Base-by-base conservation (phyloP, 768 basidiomycete genomes). In the Podaxis sp. region DNA sequence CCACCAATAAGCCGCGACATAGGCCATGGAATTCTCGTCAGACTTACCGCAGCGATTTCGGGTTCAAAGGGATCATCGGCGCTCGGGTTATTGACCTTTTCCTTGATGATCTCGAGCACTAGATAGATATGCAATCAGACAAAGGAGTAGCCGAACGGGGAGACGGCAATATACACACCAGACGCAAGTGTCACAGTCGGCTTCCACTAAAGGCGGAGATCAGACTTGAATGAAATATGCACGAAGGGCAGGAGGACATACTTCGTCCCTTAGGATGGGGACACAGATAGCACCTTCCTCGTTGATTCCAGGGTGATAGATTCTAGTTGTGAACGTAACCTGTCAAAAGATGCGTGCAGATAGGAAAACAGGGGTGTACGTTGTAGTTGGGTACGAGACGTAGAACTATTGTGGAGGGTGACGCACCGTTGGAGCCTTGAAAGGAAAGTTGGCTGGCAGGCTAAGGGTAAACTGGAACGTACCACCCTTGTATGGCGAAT, bases 291-390 rank as follows among this genome's bases (percentile, higher is more conserved):
- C 80, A 37, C 93, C 93, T 71, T 95, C 91, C 61, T 94, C 93
- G 66, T 95, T 93, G 72, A 95, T 90, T 40, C 93, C 93, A 28
- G 93, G 93, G 73, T 95, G 93, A 71, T 95, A 95, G 51, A 95
- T 89, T 82, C 87, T 93, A 60, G 93, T 95, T 44, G 79, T 85
- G 74, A 95, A 94, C 40, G 84, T 86, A 46, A 95, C 90, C 92
- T 94, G 69, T 68, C 67, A 30, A 58, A 44, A 48, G 46, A 60
- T 60, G 51, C 60, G 62, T 51, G 55, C 38, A 65, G 64, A 62
- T 58, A 59, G 49, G 38, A 58, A 46, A 48, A 60, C 58, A 33
- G 55, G 58, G 48, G 57, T 58, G 38, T n/a, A 56, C 33, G 44
- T 13, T 50, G 53, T 15, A 28, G 53, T 44, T 41, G 12, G n/a